Evolutionary conservation across 228 moss, liverwort and hornwort genomes (phyloP).

Genomic region (Sphagnum magellanicum): DNA sequence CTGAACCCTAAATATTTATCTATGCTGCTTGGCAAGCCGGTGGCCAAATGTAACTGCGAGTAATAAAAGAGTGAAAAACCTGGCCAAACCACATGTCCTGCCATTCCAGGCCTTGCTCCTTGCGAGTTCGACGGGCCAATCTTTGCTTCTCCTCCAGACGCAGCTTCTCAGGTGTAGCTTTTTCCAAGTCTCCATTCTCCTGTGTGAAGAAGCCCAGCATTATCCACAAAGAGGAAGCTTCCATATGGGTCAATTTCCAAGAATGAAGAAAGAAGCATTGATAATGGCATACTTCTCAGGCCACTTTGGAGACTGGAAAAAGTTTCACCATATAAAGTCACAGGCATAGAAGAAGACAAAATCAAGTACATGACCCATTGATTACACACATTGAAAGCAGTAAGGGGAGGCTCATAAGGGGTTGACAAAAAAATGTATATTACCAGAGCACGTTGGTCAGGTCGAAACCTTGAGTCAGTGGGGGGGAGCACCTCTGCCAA

Average conservation of each 20-base stretch:
- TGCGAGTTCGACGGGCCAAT: constrained; percentile 68
- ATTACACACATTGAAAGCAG: too few species aligned
- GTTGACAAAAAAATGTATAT: not conserved
- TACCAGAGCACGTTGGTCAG: constrained; percentile 95
- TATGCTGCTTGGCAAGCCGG: too few species aligned
- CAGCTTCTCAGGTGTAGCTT: constrained; percentile 96
- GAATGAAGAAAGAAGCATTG: not conserved
- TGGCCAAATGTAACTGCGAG: too few species aligned
- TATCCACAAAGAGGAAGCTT: not conserved
- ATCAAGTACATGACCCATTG: too few species aligned
- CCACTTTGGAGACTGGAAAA: too few species aligned
- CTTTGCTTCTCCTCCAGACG: constrained; percentile 97
- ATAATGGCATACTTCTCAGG: too few species aligned
- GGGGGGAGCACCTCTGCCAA: constrained; percentile 77
- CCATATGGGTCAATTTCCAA: not conserved
- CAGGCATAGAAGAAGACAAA: too few species aligned
- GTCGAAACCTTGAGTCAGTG: constrained; percentile 88
- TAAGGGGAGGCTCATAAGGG: too few species aligned
- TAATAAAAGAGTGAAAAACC: constrained; percentile 17
- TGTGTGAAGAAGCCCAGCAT: constrained; percentile 6
- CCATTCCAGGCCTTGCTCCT: constrained; percentile 65
- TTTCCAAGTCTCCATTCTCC: constrained; percentile 98
- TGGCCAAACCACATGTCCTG: constrained; percentile 76
- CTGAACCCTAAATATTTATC: too few species aligned
- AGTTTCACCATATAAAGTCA: too few species aligned